phyloP scores from a whole-genome alignment of 2,329 filamentous ascomycete genomes.

The Cytospora mali region DNA sequence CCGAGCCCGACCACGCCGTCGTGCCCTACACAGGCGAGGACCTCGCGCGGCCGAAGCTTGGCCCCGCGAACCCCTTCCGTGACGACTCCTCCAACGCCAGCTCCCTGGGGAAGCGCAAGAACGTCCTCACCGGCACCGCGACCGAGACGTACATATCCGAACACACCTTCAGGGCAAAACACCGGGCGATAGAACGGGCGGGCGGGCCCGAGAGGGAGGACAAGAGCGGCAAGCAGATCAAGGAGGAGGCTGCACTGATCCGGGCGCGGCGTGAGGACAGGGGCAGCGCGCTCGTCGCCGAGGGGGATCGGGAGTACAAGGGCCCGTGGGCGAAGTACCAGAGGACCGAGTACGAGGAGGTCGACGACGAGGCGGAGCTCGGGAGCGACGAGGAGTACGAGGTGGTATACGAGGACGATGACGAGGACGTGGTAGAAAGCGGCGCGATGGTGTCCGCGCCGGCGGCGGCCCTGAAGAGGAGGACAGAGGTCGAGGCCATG shows the following conservation, averaged over 20 bases:
- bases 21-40: conserved; percentile 72
- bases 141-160: conserved; percentile 90
- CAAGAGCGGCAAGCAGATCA: conserved; percentile 59
- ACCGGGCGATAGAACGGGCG: conserved; percentile 76
- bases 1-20: conserved; percentile 61
- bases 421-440: conserved; percentile 64
- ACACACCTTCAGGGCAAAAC: conserved; percentile 83
- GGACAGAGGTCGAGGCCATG: conserved; percentile 61
- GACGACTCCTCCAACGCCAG: conserved; percentile 49
- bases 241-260: conserved; percentile 70
- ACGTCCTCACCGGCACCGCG: conserved; percentile 81
- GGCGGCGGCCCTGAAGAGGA: conserved; percentile 53
- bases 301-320: conserved; percentile 85
- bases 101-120: conserved; percentile 68
- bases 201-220: conserved; percentile 60
- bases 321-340: conserved; percentile 92
- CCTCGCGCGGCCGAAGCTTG: conserved; percentile 65
- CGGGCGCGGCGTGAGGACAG: conserved; percentile 80
- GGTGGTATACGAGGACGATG: conserved; percentile 75
- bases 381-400: conserved; percentile 80
- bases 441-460: conserved; percentile 63
- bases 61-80: conserved; percentile 76
- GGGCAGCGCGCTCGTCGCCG: conserved; percentile 79
- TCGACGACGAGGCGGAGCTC: conserved; percentile 72
- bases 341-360: conserved; percentile 71